These are phyloP conservation scores for Botrytis elliptica DNA, from an alignment of 2,329 filamentous ascomycete genomes.

Conservation along the genomic window DNA sequence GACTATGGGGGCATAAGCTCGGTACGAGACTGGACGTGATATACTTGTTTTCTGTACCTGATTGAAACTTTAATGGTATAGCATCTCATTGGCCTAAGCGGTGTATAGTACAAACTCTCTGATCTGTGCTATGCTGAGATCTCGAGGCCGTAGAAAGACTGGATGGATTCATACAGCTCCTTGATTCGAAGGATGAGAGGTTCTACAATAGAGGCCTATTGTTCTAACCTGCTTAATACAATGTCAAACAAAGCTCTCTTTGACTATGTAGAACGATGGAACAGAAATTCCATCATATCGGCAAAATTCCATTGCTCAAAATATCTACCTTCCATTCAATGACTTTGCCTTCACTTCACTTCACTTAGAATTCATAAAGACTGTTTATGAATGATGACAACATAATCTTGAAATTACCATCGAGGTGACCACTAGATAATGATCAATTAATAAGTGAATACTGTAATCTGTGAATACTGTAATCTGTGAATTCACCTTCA, in stretches of 20 bases:
- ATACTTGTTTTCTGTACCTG: neutral
- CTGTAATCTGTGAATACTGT: neutral
- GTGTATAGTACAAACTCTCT: neutral
- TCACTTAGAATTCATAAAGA: neutral
- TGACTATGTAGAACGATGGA: neutral
- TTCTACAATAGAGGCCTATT: neutral
- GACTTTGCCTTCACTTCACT: too few relatives aligned
- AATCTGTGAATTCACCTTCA: neutral
- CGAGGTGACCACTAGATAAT: neutral
- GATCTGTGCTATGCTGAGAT: neutral
- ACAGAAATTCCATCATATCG: neutral
- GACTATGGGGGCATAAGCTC: too few relatives aligned
- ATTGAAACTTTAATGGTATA: neutral
- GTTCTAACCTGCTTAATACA: too few relatives aligned
- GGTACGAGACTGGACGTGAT: neutral
- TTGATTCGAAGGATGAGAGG: neutral
- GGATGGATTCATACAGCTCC: neutral
- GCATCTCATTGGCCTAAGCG: neutral
- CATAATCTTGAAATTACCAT: neutral
- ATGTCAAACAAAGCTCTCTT: neutral
- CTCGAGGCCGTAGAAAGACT: neutral
- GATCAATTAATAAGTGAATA: neutral
- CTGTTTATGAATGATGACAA: neutral
- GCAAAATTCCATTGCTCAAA: neutral
- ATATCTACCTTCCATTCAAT: neutral